Evolutionary conservation across 345 rosid genomes (phyloP).

Genomic region (Balakata baccata): DNA sequence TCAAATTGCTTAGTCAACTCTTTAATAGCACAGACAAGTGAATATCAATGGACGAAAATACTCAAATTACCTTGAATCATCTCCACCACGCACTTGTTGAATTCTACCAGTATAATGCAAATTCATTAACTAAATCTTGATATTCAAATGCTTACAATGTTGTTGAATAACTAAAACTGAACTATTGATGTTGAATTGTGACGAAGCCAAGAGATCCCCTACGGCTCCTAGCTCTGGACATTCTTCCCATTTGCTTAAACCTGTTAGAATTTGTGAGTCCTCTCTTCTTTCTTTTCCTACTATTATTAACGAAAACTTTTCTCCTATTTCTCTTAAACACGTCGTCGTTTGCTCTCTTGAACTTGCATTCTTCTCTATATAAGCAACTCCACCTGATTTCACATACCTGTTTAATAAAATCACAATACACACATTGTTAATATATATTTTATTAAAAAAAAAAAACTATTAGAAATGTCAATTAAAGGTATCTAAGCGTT

Average conservation of each 20-base stretch:
- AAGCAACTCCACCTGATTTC: slow-evolving; percentile 50
- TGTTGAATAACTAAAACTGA: slow-evolving; percentile 75
- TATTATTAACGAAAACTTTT: slow-evolving; percentile 55
- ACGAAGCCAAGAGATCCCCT: slow-evolving; percentile 67
- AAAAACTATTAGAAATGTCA: no score
- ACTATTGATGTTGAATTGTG: slow-evolving; percentile 46
- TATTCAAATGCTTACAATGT: slow-evolving; percentile 20
- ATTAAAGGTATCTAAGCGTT: no score
- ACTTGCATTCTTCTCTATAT: slow-evolving; percentile 48
- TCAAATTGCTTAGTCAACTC: no score
- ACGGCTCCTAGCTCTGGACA: slow-evolving; percentile 70
- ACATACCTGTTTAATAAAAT: slow-evolving; percentile 41
- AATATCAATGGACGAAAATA: no score
- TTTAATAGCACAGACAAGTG: no score
- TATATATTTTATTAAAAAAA: no score
- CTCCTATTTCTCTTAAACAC: slow-evolving; percentile 46
- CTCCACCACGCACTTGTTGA: no score
- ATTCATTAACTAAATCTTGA: not conserved
- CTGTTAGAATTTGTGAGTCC: slow-evolving; percentile 43
- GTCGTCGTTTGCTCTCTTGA: slow-evolving; percentile 42
- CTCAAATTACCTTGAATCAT: no score
- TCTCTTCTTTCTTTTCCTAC: slow-evolving; percentile 59
- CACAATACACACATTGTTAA: not conserved
- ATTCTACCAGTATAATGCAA: no score
- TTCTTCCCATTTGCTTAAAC: slow-evolving; percentile 85